A percentile compares a stretch with the other conserved stretches of the same genome.
These are phyloP conservation scores for Thermothielavioides terrestris DNA, from an alignment of 495 filamentous ascomycete genomes.

Conservation along the genomic window DNA sequence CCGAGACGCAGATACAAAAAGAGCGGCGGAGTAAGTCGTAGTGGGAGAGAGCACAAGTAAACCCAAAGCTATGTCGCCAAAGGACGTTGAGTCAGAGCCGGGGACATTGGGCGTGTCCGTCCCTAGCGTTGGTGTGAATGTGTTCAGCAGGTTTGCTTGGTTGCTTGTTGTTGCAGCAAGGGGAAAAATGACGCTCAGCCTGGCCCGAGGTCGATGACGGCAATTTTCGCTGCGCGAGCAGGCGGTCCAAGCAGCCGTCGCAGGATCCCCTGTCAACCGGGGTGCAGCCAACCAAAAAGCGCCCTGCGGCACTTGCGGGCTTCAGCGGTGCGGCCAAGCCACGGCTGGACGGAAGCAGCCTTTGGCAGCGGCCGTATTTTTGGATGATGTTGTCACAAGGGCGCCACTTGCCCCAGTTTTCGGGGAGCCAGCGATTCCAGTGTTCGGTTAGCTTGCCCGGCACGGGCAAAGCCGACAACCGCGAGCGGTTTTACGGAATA, in stretches of 20 bases:
- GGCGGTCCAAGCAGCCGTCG: neutral
- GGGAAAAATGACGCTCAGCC: constrained; percentile 11
- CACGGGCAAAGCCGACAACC: neutral
- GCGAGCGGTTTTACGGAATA: neutral
- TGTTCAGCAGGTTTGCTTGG: neutral
- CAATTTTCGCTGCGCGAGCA: constrained; percentile 11
- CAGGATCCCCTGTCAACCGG: constrained; percentile 3
- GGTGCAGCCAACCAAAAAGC: constrained; percentile 11
- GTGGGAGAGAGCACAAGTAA: neutral
- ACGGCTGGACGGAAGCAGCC: constrained; percentile 15
- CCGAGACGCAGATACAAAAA: constrained; percentile 22
- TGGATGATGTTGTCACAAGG: neutral
- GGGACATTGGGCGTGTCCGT: constrained; percentile 15
- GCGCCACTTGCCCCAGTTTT: neutral
- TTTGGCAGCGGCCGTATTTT: neutral
- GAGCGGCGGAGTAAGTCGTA: constrained; percentile 49
- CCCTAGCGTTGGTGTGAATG: neutral
- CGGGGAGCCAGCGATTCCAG: neutral
- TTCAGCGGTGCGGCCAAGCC: constrained; percentile 8
- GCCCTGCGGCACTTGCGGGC: constrained; percentile 6
- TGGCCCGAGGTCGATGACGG: constrained; percentile 15
- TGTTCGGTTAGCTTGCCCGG: too few species aligned
- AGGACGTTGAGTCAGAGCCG: constrained; percentile 13
- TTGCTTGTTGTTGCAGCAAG: too few species aligned
- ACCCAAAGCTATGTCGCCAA: neutral